phyloP scores from a whole-genome alignment of 495 filamentous ascomycete species.

The Niebla homalea region DNA sequence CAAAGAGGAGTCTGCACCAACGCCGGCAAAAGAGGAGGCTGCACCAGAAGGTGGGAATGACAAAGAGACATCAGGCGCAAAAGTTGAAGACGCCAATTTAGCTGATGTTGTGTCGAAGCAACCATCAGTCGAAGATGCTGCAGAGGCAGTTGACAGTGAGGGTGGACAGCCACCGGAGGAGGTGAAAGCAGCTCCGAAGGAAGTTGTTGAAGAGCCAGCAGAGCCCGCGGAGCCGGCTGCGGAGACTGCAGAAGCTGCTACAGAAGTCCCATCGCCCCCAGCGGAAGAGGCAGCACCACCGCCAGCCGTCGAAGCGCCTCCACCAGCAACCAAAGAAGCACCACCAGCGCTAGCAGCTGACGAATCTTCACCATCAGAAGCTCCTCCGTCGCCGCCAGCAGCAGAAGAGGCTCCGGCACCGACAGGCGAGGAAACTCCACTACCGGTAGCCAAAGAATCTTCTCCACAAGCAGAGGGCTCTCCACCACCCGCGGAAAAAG shows the following conservation, averaged over 20 bases:
- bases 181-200: neutral
- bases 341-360: conserved; percentile 1
- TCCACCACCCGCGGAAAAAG: neutral
- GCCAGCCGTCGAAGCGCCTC: neutral
- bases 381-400: neutral
- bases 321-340: neutral
- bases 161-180: neutral
- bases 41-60: neutral
- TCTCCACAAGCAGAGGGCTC: neutral
- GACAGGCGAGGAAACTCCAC: neutral
- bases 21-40: neutral
- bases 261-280: neutral
- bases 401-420: conserved; percentile 2
- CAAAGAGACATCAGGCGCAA: neutral
- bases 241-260: neutral
- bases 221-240: neutral
- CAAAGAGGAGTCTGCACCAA: neutral
- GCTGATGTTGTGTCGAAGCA: too few species aligned
- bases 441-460: neutral
- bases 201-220: neutral
- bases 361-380: neutral
- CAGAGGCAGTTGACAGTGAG: neutral
- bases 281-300: neutral
- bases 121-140: too few species aligned
- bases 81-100: too few species aligned